Conservation (phyloP, 177 flowering plant genomes). For the Vitis hybrid region DNA sequence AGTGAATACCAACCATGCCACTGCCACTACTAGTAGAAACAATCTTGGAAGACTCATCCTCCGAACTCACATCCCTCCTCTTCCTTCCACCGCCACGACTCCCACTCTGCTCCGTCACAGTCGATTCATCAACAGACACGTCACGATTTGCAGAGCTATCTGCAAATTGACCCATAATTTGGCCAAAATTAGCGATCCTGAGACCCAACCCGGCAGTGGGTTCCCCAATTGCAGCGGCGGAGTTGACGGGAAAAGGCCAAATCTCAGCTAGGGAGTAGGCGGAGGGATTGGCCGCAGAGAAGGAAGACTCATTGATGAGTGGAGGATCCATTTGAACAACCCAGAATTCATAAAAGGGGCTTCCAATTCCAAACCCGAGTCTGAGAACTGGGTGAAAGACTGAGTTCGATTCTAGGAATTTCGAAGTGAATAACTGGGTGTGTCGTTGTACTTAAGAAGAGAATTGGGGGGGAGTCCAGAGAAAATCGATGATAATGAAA, state of each 20-base stretch:
- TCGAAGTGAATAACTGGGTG: background rate
- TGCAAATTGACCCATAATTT: conserved; percentile 24
- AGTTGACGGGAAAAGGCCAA: conserved; percentile 42
- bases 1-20: conserved; percentile 45
- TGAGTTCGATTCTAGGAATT: background rate
- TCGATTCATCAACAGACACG: conserved; percentile 65
- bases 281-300: conserved; percentile 48
- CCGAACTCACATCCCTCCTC: conserved; percentile 47
- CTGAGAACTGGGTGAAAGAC: background rate
- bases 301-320: conserved; percentile 52
- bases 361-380: conserved; percentile 5
- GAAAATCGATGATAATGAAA: conserved; percentile 3
- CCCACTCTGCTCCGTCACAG: conserved; percentile 69
- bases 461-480: background rate
- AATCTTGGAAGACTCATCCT: conserved; percentile 61
- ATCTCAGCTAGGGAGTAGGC: conserved; percentile 56
- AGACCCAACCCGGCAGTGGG: conserved; percentile 34
- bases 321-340: conserved; percentile 57
- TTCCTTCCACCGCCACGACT: conserved; percentile 46
- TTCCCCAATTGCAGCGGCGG: conserved; percentile 4
- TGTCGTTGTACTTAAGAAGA: background rate
- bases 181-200: conserved; percentile 38
- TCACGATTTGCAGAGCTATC: conserved; percentile 39
- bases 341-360: conserved; percentile 14
- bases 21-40: conserved; percentile 51